Conservation (phyloP, 2,329 filamentous ascomycete genomes). For the Cryphonectria naterciae region DNA sequence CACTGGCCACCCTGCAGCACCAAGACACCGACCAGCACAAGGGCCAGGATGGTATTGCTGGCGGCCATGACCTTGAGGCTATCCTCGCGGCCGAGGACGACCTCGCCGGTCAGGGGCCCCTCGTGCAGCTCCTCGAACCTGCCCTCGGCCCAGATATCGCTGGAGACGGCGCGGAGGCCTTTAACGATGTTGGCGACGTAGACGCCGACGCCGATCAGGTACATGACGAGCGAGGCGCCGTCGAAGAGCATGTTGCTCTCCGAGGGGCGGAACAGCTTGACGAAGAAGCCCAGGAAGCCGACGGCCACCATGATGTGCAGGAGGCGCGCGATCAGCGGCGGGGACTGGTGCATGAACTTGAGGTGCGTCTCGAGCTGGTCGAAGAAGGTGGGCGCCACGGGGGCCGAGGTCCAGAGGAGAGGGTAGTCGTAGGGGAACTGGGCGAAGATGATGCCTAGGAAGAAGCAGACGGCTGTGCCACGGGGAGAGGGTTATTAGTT, state of each 20-base stretch:
- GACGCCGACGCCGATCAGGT: constrained; percentile 85
- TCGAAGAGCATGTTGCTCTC: constrained; percentile 97
- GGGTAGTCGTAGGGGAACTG: constrained; percentile 95
- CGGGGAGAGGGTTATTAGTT: constrained; percentile 18
- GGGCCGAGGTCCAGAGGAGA: constrained; percentile 76
- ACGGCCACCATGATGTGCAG: constrained; percentile 91
- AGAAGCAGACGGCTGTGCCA: constrained; percentile 81
- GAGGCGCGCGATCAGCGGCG: constrained; percentile 88
- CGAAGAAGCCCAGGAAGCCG: constrained; percentile 84
- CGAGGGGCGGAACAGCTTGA: constrained; percentile 91
- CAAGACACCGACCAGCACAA: constrained; percentile 88
- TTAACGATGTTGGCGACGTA: constrained; percentile 98
- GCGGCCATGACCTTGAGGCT: constrained; percentile 88
- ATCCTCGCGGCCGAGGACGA: constrained; percentile 81
- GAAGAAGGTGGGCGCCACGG: constrained; percentile 70
- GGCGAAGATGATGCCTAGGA: constrained; percentile 96
- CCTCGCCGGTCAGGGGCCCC: constrained; percentile 58
- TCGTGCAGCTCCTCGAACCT: constrained; percentile 46
- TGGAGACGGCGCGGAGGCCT: constrained; percentile 81
- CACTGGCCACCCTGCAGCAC: constrained; percentile 96
- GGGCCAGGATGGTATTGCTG: constrained; percentile 92
- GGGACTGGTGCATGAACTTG: constrained; percentile 86
- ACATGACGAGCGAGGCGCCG: constrained; percentile 78
- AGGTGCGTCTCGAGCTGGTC: constrained; percentile 88
- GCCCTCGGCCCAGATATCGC: constrained; percentile 61